Percentiles rank a stretch among this genome's conserved stretches.
Evolutionary conservation across 371 early-diverging fungal species (phyloP).

Genomic region (Apophysomyces sp.): DNA sequence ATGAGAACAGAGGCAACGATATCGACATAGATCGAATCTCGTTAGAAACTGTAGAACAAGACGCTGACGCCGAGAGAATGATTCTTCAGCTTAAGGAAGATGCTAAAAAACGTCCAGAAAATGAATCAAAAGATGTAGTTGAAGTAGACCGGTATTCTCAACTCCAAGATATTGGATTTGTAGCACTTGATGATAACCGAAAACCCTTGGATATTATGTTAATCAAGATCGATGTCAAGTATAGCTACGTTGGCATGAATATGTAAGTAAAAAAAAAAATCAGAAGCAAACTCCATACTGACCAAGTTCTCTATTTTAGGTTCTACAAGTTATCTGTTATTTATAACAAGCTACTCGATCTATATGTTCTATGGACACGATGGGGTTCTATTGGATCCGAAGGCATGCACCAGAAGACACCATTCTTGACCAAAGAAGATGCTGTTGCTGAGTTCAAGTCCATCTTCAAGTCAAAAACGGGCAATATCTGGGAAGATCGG

Average conservation of each 20-base stretch:
- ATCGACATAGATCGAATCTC: constrained; percentile 24
- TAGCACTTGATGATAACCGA: constrained; percentile 31
- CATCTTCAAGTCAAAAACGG: constrained; percentile 61
- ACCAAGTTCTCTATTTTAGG: constrained; percentile 15
- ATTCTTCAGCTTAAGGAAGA: constrained; percentile 26
- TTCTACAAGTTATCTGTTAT: constrained; percentile 64
- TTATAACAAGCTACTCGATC: constrained; percentile 39
- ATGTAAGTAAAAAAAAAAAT: constrained; percentile 19
- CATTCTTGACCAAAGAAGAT: constrained; percentile 46
- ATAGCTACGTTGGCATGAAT: constrained; percentile 27
- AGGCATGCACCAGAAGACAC: constrained; percentile 64
- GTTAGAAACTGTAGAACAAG: constrained; percentile 29
- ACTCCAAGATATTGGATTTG: constrained; percentile 35
- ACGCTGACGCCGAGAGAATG: constrained; percentile 42
- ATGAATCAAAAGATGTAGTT: constrained; percentile 10
- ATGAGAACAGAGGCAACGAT: background rate
- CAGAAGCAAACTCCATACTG: background rate
- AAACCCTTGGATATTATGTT: constrained; percentile 48
- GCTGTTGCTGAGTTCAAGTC: constrained; percentile 55
- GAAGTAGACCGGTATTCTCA: constrained; percentile 37
- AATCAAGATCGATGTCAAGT: constrained; percentile 47
- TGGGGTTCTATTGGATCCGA: constrained; percentile 55
- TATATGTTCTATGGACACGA: constrained; percentile 59
- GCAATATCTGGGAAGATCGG: constrained; percentile 49
- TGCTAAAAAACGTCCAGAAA: constrained; percentile 13